Base-by-base conservation (phyloP, 805 yeast genomes). In the Candida krabiensis region DNA sequence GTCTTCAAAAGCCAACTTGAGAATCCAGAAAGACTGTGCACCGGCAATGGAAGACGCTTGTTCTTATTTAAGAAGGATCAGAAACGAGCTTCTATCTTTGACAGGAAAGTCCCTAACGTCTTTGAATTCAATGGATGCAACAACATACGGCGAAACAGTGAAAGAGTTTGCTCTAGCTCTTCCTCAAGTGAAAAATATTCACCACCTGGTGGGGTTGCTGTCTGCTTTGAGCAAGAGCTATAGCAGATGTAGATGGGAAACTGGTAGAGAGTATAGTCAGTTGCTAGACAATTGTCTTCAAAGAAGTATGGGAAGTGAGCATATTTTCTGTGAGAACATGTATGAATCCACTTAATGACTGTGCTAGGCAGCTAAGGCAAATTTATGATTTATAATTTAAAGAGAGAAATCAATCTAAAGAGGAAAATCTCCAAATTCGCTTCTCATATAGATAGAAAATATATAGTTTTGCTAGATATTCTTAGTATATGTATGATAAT, bases 171-270 rank as follows among this genome's bases (percentile, higher is more conserved):
- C 76, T 1, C 50, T 55, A 0, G 50, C 55, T 15, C 45, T 77
- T 15, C 53, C 56, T 4, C 38, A 46, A 12, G 63, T 76, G 8
- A 49, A 54, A 16, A 61, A 69, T 44, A 70, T 65, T 45, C 67
- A 79, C 38, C 58, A 73, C 29, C 56, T 77, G 19, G 75, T 75
- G 11, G 86, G 89, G 0, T 52, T 83, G 28, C 52, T 81, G 35
- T 58, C 58, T 31, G 49, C 63, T 30, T 62, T 75, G 37, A 58
- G 67, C 13, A 56, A 56, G 8, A 48, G 61, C 9, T 71, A 66
- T 41, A 47, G 50, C 21, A 53, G 52, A 6, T 61, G 73, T 44
- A 63, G 65, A 30, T 79, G 83, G 81, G 80, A 76, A 40, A 59
- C 75, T 30, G 79, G 81, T 9, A 58, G 67, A 19, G 85, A 79